Conservation (phyloP, 2,329 filamentous ascomycete genomes). For the Helotiales sp. region DNA sequence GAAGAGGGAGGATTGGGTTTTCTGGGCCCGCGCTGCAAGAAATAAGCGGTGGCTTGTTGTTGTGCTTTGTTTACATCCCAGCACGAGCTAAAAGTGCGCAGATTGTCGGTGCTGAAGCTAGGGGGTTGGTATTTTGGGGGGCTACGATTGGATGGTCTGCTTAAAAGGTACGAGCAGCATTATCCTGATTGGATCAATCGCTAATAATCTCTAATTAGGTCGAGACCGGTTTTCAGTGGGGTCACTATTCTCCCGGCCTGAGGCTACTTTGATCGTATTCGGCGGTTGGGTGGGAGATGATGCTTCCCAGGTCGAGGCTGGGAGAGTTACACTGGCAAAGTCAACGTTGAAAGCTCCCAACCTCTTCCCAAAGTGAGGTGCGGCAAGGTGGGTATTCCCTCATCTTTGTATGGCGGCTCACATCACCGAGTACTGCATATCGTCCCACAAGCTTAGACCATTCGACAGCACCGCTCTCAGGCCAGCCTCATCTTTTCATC, state of each 20-base stretch:
- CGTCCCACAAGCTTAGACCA: not conserved
- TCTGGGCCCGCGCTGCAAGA: not conserved
- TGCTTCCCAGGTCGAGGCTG: not conserved
- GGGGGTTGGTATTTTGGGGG: not conserved
- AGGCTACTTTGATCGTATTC: not conserved
- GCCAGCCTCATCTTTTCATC: not conserved
- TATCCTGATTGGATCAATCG: not conserved
- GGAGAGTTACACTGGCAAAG: not conserved
- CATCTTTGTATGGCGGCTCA: not conserved
- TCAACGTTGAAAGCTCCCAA: not conserved
- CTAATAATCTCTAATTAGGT: not conserved
- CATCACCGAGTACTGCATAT: not conserved
- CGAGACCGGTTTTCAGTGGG: not conserved
- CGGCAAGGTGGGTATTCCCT: not conserved
- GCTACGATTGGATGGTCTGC: not conserved
- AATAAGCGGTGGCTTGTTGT: constrained; percentile 1
- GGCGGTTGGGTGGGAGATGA: not conserved
- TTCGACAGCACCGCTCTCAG: not conserved
- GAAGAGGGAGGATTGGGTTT: not conserved
- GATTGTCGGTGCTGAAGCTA: not conserved
- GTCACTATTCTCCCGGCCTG: not conserved
- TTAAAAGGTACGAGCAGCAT: not conserved
- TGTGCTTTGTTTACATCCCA: not conserved
- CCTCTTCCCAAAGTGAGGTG: not conserved
- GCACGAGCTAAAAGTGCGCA: not conserved